A percentile compares a stretch with the other conserved stretches of the same genome.
These are phyloP conservation scores for Juglanconis juglandina DNA, from an alignment of 2,329 filamentous ascomycete genomes.

Conservation along the genomic window DNA sequence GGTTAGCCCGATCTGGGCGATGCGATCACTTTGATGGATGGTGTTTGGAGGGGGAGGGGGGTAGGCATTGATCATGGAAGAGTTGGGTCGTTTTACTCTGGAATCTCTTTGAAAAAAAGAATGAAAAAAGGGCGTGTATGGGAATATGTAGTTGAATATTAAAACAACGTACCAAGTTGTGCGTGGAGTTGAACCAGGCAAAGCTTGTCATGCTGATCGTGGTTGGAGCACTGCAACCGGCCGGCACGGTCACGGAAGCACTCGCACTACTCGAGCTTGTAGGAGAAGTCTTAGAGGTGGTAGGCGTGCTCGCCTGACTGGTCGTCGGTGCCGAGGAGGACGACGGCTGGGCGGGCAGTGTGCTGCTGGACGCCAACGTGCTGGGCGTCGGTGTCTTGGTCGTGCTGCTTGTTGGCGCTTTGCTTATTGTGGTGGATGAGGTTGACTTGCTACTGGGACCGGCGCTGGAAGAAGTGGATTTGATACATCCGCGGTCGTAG, in stretches of 20 bases:
- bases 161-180: constrained; percentile 1
- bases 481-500: constrained; percentile 8
- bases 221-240: not conserved
- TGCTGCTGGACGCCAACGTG: not conserved
- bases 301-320: not conserved
- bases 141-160: too few relatives aligned
- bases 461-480: not conserved
- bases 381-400: not conserved
- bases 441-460: not conserved
- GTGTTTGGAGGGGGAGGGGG: too few relatives aligned
- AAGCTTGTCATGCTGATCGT: constrained; percentile 1
- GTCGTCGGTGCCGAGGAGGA: not conserved
- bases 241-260: not conserved
- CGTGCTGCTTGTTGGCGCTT: not conserved
- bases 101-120: too few relatives aligned
- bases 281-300: not conserved
- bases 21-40: too few relatives aligned
- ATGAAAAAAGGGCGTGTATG: not conserved
- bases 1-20: not conserved
- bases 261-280: not conserved
- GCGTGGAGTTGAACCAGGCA: constrained; percentile 14
- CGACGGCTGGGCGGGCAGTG: not conserved
- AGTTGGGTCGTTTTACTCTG: too few relatives aligned
- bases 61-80: not conserved
- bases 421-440: not conserved